Conservation (phyloP, 2,329 filamentous ascomycete genomes). For the Dryadomyces quercus-mongolicae region DNA sequence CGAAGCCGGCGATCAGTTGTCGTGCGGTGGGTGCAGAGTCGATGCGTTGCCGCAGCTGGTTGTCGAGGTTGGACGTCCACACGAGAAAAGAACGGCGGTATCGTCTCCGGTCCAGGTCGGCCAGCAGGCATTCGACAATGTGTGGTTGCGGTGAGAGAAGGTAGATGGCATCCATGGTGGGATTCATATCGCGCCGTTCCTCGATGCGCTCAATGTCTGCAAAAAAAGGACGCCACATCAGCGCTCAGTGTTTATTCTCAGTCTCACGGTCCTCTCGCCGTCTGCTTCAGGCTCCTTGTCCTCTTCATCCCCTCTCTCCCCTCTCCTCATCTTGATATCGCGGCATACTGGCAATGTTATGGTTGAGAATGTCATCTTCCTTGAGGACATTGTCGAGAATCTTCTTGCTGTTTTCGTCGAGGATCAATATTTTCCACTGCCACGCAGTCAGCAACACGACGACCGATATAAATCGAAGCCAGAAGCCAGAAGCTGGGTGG, state of each 20-base stretch:
- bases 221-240: constrained; percentile 9
- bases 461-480: no score
- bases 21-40: constrained; percentile 58
- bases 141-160: constrained; percentile 75
- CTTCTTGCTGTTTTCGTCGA: constrained; percentile 74
- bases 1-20: constrained; percentile 67
- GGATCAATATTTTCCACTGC: constrained; percentile 92
- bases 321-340: no score
- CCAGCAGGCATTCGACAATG: constrained; percentile 86
- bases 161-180: constrained; percentile 91
- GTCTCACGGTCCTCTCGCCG: no score
- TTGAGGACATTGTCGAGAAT: constrained; percentile 84
- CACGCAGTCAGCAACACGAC: neutral
- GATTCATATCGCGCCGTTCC: constrained; percentile 68
- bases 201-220: constrained; percentile 92
- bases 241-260: neutral
- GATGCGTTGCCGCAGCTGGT: constrained; percentile 58
- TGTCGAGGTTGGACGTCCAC: constrained; percentile 70
- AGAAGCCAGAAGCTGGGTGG: no score
- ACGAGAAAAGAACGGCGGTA: constrained; percentile 73
- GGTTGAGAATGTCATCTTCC: constrained; percentile 93
- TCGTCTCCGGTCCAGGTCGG: constrained; percentile 74
- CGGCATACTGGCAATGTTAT: constrained; percentile 74
- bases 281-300: neutral
- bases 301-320: neutral